A percentile compares a stretch with the other conserved stretches of the same genome.
Evolutionary conservation across 768 basidiomycete species (phyloP).

Genomic region (Termitomyces bulborhizus): DNA sequence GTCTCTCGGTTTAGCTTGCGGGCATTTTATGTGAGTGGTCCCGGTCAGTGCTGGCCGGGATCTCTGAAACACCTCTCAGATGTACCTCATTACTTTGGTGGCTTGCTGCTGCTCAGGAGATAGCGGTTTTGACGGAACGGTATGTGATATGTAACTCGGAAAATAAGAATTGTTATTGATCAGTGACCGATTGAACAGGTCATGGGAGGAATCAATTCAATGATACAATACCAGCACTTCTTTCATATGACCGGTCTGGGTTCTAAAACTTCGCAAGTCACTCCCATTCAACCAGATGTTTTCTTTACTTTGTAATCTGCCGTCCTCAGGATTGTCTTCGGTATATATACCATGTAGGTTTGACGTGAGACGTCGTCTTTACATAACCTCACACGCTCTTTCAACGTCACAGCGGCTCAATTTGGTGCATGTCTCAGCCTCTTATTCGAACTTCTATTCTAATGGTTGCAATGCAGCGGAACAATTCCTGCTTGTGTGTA

Average conservation of each 20-base stretch:
- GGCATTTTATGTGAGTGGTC: conserved; percentile 28
- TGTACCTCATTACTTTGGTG: conserved; percentile 41
- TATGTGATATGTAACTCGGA: conserved; percentile 15
- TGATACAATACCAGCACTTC: conserved; percentile 40
- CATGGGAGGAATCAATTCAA: conserved; percentile 49
- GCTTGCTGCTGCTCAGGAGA: conserved; percentile 46
- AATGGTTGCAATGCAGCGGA: conserved; percentile 22
- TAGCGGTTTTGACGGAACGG: conserved; percentile 49
- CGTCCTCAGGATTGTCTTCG: conserved; percentile 39
- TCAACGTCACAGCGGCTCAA: conserved; percentile 25
- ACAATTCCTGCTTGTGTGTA: conserved; percentile 38
- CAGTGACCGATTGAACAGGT: conserved; percentile 23
- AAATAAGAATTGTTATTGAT: not conserved
- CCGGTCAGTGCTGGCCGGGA: no score
- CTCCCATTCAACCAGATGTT: not conserved
- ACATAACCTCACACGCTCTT: not conserved
- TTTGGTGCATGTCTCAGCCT: conserved; percentile 21
- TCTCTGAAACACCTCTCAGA: conserved; percentile 15
- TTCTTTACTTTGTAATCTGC: not conserved
- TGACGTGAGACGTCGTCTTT: not conserved
- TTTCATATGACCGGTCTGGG: conserved; percentile 39
- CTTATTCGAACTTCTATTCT: conserved; percentile 18
- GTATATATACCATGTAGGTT: conserved; percentile 42
- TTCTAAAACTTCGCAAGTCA: conserved; percentile 33
- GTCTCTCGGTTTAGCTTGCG: conserved; percentile 27